Base-by-base conservation (phyloP, 495 filamentous ascomycete genomes). In the Neurospora intermedia region DNA sequence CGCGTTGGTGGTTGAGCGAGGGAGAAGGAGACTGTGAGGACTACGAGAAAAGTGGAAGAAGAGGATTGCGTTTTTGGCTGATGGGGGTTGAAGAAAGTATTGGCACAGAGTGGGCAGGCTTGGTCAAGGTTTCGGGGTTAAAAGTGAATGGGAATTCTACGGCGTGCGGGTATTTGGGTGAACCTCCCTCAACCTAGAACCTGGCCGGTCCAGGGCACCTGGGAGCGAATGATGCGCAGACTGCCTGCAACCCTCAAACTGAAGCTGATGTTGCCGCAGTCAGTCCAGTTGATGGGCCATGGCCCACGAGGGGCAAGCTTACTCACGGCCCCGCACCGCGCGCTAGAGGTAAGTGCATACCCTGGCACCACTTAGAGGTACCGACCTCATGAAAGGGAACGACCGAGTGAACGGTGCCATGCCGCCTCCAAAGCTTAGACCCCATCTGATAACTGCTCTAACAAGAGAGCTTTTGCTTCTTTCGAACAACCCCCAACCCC, bases 291-390 rank as follows among this genome's bases (percentile, higher is more conserved):
- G 54, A 71, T 70, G 72, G 76, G 62, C 73, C 74, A 78, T 72
- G 75, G 74, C 70, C 70, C 54, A 76, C 73, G 76, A 76, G 75
- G 77, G 78, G 79, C 27, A 76, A 82, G 80, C 79, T 82, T 82
- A 81, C 80, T 81, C 78, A 82, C 74, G 76, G 78, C 74, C 77
- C 77, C 78, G 73, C 73, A 70, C 73, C 69, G 72, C 62, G 71
- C 72, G 74, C 75, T 73, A 75, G 35, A 38, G 35, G 35, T 38
- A 38, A 66, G 70, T 72, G 45, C 70, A 70, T 73, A 72, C 73
- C 76, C 70, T 71, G 62, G 46, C 45, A 41, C 70, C 72, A 72
- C 54, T 66, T 66, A 31, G 27, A 31, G 27, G 27, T 31, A 70
- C 54, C 16, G 31, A 66, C 54, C 54, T 66, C 54, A 66, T 66